Conservation (phyloP, 2,329 filamentous ascomycete species). For the Leptographium flavum region DNA sequence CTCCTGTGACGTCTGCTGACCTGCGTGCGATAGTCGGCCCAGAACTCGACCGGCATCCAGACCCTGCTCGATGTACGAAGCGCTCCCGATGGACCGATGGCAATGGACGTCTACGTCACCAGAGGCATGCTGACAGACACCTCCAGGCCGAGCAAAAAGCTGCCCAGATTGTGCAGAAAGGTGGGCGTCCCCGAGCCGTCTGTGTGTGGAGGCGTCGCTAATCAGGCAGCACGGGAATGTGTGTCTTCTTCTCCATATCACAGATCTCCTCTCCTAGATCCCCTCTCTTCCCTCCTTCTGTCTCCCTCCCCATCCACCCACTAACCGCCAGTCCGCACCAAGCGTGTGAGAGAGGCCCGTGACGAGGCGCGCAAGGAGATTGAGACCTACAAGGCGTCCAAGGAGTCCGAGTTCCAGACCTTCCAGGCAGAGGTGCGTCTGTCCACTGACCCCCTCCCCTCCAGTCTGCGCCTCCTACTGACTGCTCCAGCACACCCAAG, state of each 20-base stretch:
- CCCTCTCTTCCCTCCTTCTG: neutral
- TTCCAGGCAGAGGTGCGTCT: constrained; percentile 58
- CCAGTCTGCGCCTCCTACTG: neutral
- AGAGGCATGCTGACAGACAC: neutral
- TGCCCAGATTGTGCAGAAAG: constrained; percentile 97
- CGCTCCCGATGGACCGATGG: too few species aligned
- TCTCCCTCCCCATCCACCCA: neutral
- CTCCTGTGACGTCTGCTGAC: neutral
- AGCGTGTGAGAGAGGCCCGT: constrained; percentile 91
- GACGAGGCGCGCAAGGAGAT: constrained; percentile 97
- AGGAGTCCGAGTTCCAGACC: constrained; percentile 89
- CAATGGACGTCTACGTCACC: neutral
- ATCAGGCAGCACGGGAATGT: constrained; percentile 69
- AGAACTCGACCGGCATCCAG: constrained; percentile 97
- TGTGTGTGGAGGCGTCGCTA: neutral
- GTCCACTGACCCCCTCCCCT: neutral
- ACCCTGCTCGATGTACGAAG: constrained; percentile 98
- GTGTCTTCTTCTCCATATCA: too few species aligned
- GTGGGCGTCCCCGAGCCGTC: constrained; percentile 30
- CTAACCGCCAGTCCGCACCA: constrained; percentile 60
- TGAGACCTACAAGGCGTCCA: constrained; percentile 74
- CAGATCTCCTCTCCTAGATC: constrained; percentile 3
- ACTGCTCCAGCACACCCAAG: constrained; percentile 75
- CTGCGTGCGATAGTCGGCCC: constrained; percentile 60
- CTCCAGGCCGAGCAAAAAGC: constrained; percentile 87